Conservation (phyloP, 2,329 filamentous ascomycete species). For the Magnaporthiopsis incrustans region DNA sequence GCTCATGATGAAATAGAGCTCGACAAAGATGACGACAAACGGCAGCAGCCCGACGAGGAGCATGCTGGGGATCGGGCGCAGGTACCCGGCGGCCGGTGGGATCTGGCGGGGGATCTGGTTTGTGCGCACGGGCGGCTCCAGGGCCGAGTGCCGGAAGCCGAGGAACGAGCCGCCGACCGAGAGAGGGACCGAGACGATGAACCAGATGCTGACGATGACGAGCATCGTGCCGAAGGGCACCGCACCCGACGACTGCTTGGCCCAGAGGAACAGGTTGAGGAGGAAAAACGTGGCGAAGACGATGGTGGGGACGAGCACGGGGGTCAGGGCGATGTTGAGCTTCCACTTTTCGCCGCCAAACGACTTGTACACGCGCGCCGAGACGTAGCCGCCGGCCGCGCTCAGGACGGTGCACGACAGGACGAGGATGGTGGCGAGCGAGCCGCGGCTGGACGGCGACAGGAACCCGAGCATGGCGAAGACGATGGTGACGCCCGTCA, state of each 20-base stretch:
- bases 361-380: conserved; percentile 86
- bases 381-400: conserved; percentile 85
- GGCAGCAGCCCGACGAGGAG: conserved; percentile 86
- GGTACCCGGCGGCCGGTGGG: conserved; percentile 68
- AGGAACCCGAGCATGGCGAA: conserved; percentile 93
- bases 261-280: conserved; percentile 94
- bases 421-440: conserved; percentile 86
- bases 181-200: conserved; percentile 87
- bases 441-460: conserved; percentile 91
- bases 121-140: conserved; percentile 78
- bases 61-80: conserved; percentile 82
- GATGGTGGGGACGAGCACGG: conserved; percentile 73
- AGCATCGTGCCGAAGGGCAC: conserved; percentile 97
- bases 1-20: conserved; percentile 99
- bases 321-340: conserved; percentile 82
- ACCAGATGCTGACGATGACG: conserved; percentile 89
- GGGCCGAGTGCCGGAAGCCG: conserved; percentile 67
- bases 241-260: conserved; percentile 81
- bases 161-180: conserved; percentile 88
- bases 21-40: conserved; percentile 94
- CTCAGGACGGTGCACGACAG: conserved; percentile 89
- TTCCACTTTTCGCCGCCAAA: conserved; percentile 93
- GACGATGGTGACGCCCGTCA: conserved; percentile 88
- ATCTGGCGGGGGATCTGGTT: conserved; percentile 99
- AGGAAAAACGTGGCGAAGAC: conserved; percentile 89